Conservation (phyloP, 345 rosid species). For the Eucalyptus decipiens region DNA sequence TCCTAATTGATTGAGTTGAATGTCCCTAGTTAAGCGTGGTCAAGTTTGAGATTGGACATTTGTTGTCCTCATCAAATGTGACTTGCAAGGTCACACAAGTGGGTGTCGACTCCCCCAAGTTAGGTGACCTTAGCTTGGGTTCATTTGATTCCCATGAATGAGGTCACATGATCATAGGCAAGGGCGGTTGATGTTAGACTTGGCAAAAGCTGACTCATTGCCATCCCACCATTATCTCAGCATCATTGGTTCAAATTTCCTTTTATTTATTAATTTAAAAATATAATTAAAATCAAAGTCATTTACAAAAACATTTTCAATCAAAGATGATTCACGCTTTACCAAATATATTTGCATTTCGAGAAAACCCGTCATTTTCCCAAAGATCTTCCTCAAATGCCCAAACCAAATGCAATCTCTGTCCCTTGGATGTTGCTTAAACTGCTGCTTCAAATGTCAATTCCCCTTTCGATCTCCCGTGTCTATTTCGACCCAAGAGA, state of each 20-base stretch:
- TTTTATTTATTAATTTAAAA: not conserved
- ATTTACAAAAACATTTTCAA: not conserved
- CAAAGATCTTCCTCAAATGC: not conserved
- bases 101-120: not conserved
- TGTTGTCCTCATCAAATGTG: not conserved
- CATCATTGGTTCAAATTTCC: not conserved
- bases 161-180: not conserved
- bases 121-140: accelerated
- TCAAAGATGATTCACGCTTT: not conserved
- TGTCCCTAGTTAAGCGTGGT: not conserved
- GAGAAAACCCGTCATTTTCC: not conserved
- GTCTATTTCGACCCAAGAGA: not conserved
- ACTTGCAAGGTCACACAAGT: not conserved
- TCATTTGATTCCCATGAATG: accelerated
- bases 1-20: not conserved
- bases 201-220: accelerated
- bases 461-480: not conserved
- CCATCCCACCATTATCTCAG: accelerated
- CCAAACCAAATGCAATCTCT: not conserved
- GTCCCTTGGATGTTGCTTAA: not conserved
- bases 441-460: not conserved
- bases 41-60: not conserved
- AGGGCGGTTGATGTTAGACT: not conserved
- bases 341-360: not conserved
- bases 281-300: not conserved